These are phyloP conservation scores for Microascus cirrosus DNA, from an alignment of 2,329 filamentous ascomycete genomes.

Conservation along the genomic window DNA sequence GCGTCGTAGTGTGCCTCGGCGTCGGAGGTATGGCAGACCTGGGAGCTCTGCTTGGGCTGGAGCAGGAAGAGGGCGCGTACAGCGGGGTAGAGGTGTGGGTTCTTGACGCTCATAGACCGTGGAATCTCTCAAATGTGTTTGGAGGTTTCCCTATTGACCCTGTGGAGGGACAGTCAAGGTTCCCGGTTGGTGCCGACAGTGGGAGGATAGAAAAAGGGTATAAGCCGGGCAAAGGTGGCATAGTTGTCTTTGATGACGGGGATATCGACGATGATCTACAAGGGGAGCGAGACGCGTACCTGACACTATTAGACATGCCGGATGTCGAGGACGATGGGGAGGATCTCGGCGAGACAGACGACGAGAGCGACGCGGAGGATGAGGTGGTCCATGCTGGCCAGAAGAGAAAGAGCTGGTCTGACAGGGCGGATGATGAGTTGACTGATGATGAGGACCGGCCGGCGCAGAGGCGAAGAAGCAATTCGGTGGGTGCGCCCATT, in stretches of 20 bases:
- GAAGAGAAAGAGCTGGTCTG: slow-evolving; percentile 74
- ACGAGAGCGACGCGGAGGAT: slow-evolving; percentile 47
- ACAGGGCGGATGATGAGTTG: slow-evolving; percentile 56
- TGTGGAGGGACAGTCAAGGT: slow-evolving; percentile 35
- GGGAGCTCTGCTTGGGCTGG: slow-evolving; percentile 66
- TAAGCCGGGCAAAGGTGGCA: slow-evolving; percentile 69
- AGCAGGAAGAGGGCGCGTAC: slow-evolving; percentile 54
- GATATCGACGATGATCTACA: slow-evolving; percentile 79
- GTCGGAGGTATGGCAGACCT: slow-evolving; percentile 88
- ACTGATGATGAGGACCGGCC: slow-evolving; percentile 68
- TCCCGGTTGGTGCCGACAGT: slow-evolving; percentile 55
- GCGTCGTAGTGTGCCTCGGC: slow-evolving; percentile 83
- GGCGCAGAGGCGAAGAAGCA: slow-evolving; percentile 71
- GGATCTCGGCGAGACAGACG: slow-evolving; percentile 46
- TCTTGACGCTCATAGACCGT: slow-evolving; percentile 80
- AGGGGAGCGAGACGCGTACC: slow-evolving; percentile 69
- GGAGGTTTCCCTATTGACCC: slow-evolving; percentile 55
- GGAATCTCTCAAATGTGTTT: slow-evolving; percentile 92
- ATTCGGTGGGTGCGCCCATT: slow-evolving; percentile 54
- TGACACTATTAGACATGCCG: slow-evolving; percentile 82
- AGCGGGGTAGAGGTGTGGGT: slow-evolving; percentile 93
- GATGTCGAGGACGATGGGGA: slow-evolving; percentile 68
- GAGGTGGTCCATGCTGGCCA: slow-evolving; percentile 36
- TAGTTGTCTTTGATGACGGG: slow-evolving; percentile 91
- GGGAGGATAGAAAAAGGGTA: slow-evolving; percentile 65